A percentile compares a stretch with the other conserved stretches of the same genome.
Conservation (phyloP, 495 filamentous ascomycete genomes). For the Penicillium pancosmium region DNA sequence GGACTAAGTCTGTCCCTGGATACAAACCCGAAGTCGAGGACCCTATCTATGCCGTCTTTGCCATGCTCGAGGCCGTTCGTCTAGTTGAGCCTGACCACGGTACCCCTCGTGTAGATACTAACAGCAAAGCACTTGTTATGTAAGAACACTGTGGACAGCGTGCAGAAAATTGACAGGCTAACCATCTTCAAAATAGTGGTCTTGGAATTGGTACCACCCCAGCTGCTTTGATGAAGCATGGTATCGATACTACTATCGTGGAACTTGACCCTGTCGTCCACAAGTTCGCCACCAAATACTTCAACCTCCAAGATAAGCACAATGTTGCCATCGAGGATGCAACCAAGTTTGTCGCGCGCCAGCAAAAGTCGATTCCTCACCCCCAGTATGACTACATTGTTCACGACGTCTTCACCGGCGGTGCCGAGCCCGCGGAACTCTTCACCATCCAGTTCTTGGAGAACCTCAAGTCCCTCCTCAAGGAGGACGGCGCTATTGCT, state of each 20-base stretch:
- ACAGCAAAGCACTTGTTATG: constrained; percentile 85
- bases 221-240: constrained; percentile 80
- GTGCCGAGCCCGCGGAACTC: constrained; percentile 82
- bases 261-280: constrained; percentile 92
- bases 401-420: constrained; percentile 98
- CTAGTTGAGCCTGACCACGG: constrained; percentile 62
- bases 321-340: constrained; percentile 82
- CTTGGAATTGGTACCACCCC: constrained; percentile 92
- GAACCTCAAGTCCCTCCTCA: constrained; percentile 68
- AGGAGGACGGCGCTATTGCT: constrained; percentile 79
- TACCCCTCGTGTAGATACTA: constrained; percentile 55
- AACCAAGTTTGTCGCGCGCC: constrained; percentile 64
- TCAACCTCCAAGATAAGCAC: constrained; percentile 76
- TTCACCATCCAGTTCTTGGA: constrained; percentile 85
- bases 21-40: constrained; percentile 64
- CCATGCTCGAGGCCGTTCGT: constrained; percentile 88
- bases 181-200: constrained; percentile 56
- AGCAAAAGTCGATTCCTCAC: constrained; percentile 43
- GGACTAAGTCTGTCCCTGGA: constrained; percentile 47
- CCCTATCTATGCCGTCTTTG: constrained; percentile 90
- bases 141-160: constrained; percentile 27
- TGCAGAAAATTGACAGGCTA: neutral
- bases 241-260: constrained; percentile 88
- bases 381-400: constrained; percentile 85
- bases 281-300: constrained; percentile 79